Percentiles rank a stretch among this genome's conserved stretches.
Conservation (phyloP, 2,329 filamentous ascomycete species). For the Colletotrichum musae region DNA sequence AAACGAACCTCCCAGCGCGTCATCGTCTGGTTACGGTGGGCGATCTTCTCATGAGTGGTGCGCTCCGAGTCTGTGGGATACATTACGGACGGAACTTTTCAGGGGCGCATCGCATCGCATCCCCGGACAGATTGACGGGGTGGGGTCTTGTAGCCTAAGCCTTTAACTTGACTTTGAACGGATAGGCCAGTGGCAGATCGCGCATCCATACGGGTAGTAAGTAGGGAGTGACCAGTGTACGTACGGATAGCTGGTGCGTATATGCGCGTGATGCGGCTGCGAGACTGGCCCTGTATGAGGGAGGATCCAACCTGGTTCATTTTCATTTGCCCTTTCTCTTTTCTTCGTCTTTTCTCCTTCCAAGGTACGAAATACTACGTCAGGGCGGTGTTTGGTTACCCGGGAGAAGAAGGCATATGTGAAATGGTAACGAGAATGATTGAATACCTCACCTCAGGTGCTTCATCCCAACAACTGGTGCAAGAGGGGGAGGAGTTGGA, state of each 20-base stretch:
- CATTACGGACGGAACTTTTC: slow-evolving; percentile 3
- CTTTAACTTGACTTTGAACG: neutral
- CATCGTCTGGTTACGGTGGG: slow-evolving; percentile 33
- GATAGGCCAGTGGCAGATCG: neutral
- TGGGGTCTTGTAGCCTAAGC: neutral
- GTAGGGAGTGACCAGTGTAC: no score
- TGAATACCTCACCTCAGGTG: no score
- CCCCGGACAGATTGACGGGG: neutral
- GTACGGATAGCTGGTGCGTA: slow-evolving; percentile 9
- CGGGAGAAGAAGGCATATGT: no score
- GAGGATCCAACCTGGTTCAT: no score
- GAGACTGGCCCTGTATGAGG: slow-evolving; percentile 6
- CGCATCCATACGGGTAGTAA: slow-evolving; percentile 2
- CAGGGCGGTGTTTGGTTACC: no score
- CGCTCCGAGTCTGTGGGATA: slow-evolving; percentile 17
- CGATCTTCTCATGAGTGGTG: slow-evolving; percentile 29
- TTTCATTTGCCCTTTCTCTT: no score
- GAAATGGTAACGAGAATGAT: no score
- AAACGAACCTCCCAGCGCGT: slow-evolving; percentile 40
- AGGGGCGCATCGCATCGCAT: neutral
- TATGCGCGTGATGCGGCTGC: slow-evolving; percentile 32
- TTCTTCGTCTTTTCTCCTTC: no score
- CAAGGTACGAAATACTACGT: no score
- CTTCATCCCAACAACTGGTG: no score
- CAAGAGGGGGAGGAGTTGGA: slow-evolving; percentile 5